Percentiles rank a stretch among this genome's conserved stretches.
Conservation (phyloP, 1,139 yeast species). For the Saccharomyces hybrid region DNA sequence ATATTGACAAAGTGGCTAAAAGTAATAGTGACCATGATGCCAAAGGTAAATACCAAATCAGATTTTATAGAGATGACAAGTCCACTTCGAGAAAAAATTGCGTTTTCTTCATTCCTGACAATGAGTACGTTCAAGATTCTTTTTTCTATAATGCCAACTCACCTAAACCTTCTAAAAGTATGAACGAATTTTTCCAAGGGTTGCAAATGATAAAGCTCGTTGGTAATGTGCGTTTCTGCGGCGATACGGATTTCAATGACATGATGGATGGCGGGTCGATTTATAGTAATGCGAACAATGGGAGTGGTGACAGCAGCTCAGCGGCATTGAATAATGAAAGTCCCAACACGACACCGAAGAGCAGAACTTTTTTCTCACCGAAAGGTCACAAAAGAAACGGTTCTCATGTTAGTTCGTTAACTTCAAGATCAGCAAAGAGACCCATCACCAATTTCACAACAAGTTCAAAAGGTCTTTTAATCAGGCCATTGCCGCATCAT, state of each 20-base stretch:
- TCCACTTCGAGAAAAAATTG: conserved; percentile 17
- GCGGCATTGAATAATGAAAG: conserved; percentile 3
- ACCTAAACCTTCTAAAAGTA: conserved; percentile 1
- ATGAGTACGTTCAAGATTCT: conserved; percentile 24
- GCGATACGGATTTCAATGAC: not conserved
- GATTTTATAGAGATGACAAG: conserved; percentile 26
- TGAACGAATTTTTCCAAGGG: conserved; percentile 10
- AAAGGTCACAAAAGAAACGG: conserved; percentile 5
- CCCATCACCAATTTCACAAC: conserved; percentile 7
- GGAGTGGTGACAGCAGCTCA: conserved; percentile 2
- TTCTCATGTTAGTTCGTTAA: conserved; percentile 1
- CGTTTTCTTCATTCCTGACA: conserved; percentile 24
- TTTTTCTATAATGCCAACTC: conserved; percentile 18
- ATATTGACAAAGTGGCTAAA: conserved; percentile 22
- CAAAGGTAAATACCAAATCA: conserved; percentile 24
- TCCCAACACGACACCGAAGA: conserved; percentile 3
- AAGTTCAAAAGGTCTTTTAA: conserved; percentile 18
- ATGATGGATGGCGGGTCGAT: not conserved
- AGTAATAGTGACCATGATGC: not conserved
- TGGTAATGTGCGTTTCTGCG: conserved; percentile 4
- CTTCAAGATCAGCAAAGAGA: conserved; percentile 7
- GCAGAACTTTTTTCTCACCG: conserved; percentile 4
- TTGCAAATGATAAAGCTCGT: conserved; percentile 16
- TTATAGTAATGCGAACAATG: not conserved
- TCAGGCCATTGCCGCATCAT: conserved; percentile 27